Percentiles rank a stretch among this genome's conserved stretches.
phyloP scores from a whole-genome alignment of 2,329 filamentous ascomycete species.

The Trichoderma breve region DNA sequence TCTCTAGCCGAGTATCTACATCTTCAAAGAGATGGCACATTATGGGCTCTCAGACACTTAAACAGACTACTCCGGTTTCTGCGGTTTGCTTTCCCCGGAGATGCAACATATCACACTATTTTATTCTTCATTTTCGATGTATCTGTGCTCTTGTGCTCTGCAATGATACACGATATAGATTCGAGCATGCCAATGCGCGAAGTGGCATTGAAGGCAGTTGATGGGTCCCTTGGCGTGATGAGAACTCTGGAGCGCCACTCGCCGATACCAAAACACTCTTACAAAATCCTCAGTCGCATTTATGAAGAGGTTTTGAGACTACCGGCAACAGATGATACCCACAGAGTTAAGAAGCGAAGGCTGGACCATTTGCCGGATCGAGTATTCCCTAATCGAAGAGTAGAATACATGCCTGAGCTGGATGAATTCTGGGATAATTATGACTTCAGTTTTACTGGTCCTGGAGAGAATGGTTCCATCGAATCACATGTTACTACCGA shows the following conservation, averaged over 20 bases:
- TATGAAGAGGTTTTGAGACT: slow-evolving; percentile 25
- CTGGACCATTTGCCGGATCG: not conserved
- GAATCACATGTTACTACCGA: not conserved
- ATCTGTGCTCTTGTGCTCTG: slow-evolving; percentile 49
- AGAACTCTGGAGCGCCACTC: slow-evolving; percentile 31
- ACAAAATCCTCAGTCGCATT: slow-evolving; percentile 33
- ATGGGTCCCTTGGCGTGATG: slow-evolving; percentile 36
- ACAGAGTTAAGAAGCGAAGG: not conserved
- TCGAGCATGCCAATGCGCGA: slow-evolving; percentile 40
- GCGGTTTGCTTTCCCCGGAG: slow-evolving; percentile 40
- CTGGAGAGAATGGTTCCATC: not conserved
- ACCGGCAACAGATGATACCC: not conserved
- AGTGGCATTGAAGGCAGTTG: slow-evolving; percentile 41
- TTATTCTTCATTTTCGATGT: slow-evolving; percentile 53
- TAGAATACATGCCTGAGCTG: not conserved
- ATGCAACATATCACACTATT: slow-evolving; percentile 49
- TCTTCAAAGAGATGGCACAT: slow-evolving; percentile 43
- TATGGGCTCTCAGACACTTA: slow-evolving; percentile 44
- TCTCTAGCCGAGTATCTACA: slow-evolving; percentile 33
- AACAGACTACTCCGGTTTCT: slow-evolving; percentile 41
- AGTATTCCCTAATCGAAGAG: not conserved
- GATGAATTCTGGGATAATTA: not conserved
- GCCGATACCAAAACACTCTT: slow-evolving; percentile 34
- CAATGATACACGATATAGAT: slow-evolving; percentile 49
- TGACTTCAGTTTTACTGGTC: not conserved